Base-by-base conservation (phyloP, 495 filamentous ascomycete species). In the Wilcoxina mikolae region DNA sequence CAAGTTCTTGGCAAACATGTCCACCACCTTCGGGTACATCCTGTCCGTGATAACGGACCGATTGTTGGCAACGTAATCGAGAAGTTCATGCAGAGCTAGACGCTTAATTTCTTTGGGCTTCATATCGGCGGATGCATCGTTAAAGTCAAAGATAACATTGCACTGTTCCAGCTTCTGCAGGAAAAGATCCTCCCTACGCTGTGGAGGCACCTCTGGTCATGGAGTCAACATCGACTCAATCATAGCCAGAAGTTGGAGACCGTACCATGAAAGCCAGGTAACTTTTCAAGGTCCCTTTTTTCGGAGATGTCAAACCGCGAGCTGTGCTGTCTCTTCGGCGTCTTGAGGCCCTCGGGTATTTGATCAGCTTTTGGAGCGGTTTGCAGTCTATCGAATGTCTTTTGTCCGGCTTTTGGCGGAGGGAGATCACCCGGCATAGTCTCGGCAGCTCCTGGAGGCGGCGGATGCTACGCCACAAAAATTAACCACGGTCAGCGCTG, bases 131-230 rank as follows among this genome's bases (percentile, higher is more conserved):
- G 86, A 93, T 35, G 93, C 87, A 65, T 99, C 91, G 69, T 95
- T 99, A 73, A 99, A 99, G 69, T 99, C 91, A 64, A 99, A 99
- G 60, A 99, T 99, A 70, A 99, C 93, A 65, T 99, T 99, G 74
- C 91, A 99, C 69, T 99, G 91, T 65, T 96, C 91, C 64, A 99
- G 93, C 76, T 99, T 99, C 68, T 96, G 88, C 90, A 99, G 95
- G 72, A 99, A 99, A 17, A 99, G 77, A 41, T 96, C 91, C 71
- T 99, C 90, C 50, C 91, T 83, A 31, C 88, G 79, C 58, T 94
- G 89, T 18, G 91, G 93, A 9, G 90, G 83, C 46, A 96, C 91
- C 70, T 99, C 91, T 66, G 55, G 39, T 51, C 17, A 58, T 49
- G n/a, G 27, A 27, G 24, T 20, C 11, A 18, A n/a, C 26, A 48